A percentile compares a stretch with the other conserved stretches of the same genome.
These are phyloP conservation scores for Colletotrichum agaves DNA, from an alignment of 2,329 filamentous ascomycete species.

Conservation along the genomic window DNA sequence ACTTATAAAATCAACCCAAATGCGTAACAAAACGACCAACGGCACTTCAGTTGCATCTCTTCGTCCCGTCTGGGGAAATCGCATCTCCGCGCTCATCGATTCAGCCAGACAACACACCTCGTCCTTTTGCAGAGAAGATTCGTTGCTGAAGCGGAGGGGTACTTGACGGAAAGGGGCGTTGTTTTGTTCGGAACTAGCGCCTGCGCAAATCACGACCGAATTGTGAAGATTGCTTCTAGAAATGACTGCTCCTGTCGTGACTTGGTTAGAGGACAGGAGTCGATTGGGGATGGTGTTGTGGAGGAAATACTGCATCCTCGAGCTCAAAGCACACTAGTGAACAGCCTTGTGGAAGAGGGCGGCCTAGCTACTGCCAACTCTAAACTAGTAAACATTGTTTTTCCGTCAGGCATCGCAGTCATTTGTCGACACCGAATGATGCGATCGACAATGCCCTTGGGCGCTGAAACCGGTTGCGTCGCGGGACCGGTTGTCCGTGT, in stretches of 20 bases:
- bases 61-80: not conserved
- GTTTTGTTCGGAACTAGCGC: rapidly evolving
- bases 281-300: not conserved
- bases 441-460: no score
- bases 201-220: not conserved
- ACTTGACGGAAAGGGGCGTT: not conserved
- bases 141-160: not conserved
- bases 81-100: not conserved
- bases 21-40: not conserved
- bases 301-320: not conserved
- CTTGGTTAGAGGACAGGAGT: not conserved
- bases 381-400: no score
- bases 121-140: not conserved
- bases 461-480: no score
- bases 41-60: not conserved
- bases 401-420: no score
- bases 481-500: no score
- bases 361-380: no score
- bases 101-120: not conserved
- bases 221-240: rapidly evolving
- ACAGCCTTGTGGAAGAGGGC: no score
- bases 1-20: not conserved
- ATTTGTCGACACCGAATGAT: no score
- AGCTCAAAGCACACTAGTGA: not conserved
- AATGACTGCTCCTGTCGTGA: not conserved